phyloP scores from a whole-genome alignment of 129 eudicot species.

The sunflower (Helianthus annuus) region DNA sequence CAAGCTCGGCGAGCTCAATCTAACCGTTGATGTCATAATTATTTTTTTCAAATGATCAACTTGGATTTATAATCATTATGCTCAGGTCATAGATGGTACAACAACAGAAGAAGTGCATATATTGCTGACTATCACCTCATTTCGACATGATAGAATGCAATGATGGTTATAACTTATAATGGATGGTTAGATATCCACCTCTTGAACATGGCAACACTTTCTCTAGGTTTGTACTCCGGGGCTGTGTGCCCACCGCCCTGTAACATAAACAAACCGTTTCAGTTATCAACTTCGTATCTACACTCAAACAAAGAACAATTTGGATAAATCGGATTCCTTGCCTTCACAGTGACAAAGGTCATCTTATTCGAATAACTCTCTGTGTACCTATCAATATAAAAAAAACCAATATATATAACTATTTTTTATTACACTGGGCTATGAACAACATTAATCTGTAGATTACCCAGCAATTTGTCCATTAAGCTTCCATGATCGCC shows the following conservation, averaged over 20 bases:
- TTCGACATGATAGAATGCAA: neutral
- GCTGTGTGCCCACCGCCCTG: neutral
- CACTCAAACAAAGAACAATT: neutral
- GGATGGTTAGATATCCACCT: slow-evolving; percentile 12
- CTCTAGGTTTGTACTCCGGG: neutral
- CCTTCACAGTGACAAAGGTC: slow-evolving; percentile 71
- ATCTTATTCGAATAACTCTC: slow-evolving; percentile 52
- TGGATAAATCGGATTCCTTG: slow-evolving; percentile 18
- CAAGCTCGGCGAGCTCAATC: too few relatives aligned
- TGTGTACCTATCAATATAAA: slow-evolving; percentile 33
- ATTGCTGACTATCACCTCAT: neutral
- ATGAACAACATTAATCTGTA: neutral
- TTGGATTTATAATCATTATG: too few relatives aligned
- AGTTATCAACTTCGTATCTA: neutral
- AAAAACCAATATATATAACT: too few relatives aligned
- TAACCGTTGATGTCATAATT: too few relatives aligned
- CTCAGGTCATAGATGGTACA: too few relatives aligned
- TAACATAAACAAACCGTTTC: neutral
- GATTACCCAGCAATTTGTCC: slow-evolving; percentile 66
- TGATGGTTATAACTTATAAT: neutral
- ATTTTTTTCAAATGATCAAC: too few relatives aligned
- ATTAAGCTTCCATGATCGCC: slow-evolving; percentile 37
- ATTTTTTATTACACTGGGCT: neutral
- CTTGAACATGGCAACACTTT: slow-evolving; percentile 1
- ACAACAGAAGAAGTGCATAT: too few relatives aligned